Evolutionary conservation across 805 yeast genomes (phyloP), one percentile per base, ranked within the genome.

Genomic region (Pichia nakasei): DNA sequence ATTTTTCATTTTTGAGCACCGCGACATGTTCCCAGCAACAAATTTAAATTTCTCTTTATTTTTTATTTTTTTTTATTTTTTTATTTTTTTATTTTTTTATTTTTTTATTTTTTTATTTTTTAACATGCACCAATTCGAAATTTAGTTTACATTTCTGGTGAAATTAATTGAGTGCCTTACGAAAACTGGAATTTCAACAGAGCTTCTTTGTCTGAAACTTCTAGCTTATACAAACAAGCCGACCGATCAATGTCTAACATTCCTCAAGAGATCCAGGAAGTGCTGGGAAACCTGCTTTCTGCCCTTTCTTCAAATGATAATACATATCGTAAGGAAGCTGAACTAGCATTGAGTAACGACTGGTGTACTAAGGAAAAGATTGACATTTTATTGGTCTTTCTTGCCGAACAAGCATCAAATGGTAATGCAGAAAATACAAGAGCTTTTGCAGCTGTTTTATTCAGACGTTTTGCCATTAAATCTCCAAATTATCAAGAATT

Each of bases 281-380:
- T 76, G 2, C 66, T 87, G 52, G 51, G 66, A 19, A 72, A 73
- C 49, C 71, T 88, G 35, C 66, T 87, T 31, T 64, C 67, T 50
- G 86, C 82, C 18, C 75, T 91, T 49, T 75, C 88, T 9, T 83
- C 97, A 5, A 70, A 94, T 9, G 87, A 89, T 54, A 89, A 91
- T 60, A 56, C 66, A 12, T 63, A 74, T 31, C 83, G 98, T 58
- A 67, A 89, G 18, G 58, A 55, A 22, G 97, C 97, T 9, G 98
- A 91, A 60, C 70, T 69, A 44, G 66, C 72, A 15, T 69, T 93
- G 41, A 84, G 83, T 54, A 67, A 70, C 12, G 84, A 83, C 24
- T 93, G 97, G 97, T 74, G 82, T 22, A 72, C 71, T 17, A 63
- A 71, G 35, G 80, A 76, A 31, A 78, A 79, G 45, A 83, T 85